These are phyloP conservation scores for Aspergillus ochraceoroseus DNA, from an alignment of 2,329 filamentous ascomycete species.

Conservation along the genomic window DNA sequence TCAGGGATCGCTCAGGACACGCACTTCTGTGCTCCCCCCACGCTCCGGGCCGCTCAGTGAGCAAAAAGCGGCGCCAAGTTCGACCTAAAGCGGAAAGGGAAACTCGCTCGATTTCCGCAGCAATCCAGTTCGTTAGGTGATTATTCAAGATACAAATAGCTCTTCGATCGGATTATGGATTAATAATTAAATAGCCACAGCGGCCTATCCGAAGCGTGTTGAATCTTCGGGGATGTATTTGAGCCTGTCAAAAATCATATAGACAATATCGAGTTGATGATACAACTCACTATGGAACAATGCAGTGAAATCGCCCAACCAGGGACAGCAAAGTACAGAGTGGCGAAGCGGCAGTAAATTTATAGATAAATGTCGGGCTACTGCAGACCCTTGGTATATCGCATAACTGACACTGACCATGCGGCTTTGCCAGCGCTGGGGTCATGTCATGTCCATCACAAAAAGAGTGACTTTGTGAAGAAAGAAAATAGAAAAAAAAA, in stretches of 20 bases:
- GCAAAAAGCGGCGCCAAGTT: no score
- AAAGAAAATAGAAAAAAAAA: slow-evolving; percentile 5
- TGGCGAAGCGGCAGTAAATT: slow-evolving; percentile 11
- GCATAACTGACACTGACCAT: slow-evolving; percentile 3
- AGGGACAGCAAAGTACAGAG: slow-evolving; percentile 5
- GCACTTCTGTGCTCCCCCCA: no score
- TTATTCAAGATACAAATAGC: no score
- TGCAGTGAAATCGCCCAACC: background rate
- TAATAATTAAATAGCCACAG: background rate
- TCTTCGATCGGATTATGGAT: no score
- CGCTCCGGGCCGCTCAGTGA: no score
- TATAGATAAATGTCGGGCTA: slow-evolving; percentile 6
- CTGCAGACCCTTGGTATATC: slow-evolving; percentile 12
- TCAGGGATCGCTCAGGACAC: no score
- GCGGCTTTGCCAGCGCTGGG: slow-evolving; percentile 1
- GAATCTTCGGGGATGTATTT: slow-evolving; percentile 6
- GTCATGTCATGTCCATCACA: slow-evolving; percentile 4
- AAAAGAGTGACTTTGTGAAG: slow-evolving; percentile 1
- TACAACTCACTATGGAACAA: slow-evolving; percentile 4
- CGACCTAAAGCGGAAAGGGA: no score
- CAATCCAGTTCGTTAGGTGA: no score
- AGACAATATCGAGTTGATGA: slow-evolving; percentile 10
- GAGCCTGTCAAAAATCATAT: slow-evolving; percentile 15
- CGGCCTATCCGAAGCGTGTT: slow-evolving; percentile 4
- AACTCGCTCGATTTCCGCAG: no score